A percentile compares a stretch with the other conserved stretches of the same genome.
Conservation (phyloP, 2,329 filamentous ascomycete genomes). For the Fusarium hainanense region DNA sequence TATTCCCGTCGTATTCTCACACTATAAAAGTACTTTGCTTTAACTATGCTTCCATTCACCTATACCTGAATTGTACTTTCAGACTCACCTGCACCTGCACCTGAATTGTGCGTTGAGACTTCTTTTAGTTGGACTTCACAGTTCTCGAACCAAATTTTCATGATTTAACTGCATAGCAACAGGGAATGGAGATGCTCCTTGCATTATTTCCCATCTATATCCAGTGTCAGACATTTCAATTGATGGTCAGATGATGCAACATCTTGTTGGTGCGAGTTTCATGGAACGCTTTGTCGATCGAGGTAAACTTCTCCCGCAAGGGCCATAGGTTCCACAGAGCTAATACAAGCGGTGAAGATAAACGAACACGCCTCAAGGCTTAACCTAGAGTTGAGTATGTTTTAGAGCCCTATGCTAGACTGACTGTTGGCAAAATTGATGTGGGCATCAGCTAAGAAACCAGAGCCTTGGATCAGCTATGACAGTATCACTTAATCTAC, state of each 20-base stretch:
- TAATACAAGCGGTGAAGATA: not conserved
- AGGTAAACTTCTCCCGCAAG: not conserved
- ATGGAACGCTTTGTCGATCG: not conserved
- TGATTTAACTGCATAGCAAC: not conserved
- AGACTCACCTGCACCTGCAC: not conserved
- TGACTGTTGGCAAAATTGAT: not conserved
- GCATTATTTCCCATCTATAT: not conserved
- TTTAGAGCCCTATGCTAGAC: not conserved
- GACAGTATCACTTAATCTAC: not conserved
- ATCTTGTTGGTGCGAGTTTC: not conserved
- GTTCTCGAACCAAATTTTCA: not conserved
- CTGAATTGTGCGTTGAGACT: not conserved
- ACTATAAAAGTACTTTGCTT: not conserved
- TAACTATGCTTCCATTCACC: not conserved
- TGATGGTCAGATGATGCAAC: not conserved
- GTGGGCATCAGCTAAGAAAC: not conserved
- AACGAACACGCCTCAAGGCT: not conserved
- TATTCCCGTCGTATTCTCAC: not conserved
- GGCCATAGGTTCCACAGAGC: not conserved
- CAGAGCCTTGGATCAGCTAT: not conserved
- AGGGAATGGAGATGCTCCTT: not conserved
- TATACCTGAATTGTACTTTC: not conserved
- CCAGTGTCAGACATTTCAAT: not conserved
- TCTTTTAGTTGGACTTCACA: not conserved
- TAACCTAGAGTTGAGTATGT: not conserved